A percentile compares a stretch with the other conserved stretches of the same genome.
Evolutionary conservation across 2,329 filamentous ascomycete genomes (phyloP).

Genomic region (Arthrobotrys entomopaga): DNA sequence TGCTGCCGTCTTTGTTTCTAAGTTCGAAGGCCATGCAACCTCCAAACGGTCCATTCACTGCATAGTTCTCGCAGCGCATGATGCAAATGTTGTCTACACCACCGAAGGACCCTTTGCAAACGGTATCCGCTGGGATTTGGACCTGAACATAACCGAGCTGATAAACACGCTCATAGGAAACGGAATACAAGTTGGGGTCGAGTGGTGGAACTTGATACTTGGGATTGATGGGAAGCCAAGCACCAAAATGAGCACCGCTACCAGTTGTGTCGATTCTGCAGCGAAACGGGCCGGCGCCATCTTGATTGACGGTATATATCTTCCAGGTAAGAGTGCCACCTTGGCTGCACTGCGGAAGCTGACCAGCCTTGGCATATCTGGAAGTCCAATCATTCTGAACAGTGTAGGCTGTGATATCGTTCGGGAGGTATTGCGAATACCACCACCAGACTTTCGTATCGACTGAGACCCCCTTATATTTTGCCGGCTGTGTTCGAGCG

Average conservation of each 20-base stretch:
- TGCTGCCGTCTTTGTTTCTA: not conserved
- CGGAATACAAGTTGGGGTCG: not conserved
- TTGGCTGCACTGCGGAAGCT: not conserved
- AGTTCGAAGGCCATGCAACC: conserved; percentile 23
- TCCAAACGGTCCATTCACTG: conserved; percentile 59
- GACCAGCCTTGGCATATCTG: not conserved
- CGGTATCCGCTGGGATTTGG: conserved; percentile 75
- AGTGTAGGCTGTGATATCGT: not conserved
- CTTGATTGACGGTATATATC: conserved; percentile 23
- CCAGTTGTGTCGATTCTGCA: conserved; percentile 18
- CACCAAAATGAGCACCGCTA: conserved; percentile 63
- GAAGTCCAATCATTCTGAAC: not conserved
- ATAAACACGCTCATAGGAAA: conserved; percentile 56
- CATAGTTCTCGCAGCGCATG: conserved; percentile 72
- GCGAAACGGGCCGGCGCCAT: conserved; percentile 22
- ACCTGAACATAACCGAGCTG: conserved; percentile 65
- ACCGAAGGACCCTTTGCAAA: conserved; percentile 70
- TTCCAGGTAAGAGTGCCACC: not conserved
- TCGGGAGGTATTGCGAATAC: conserved; percentile 5
- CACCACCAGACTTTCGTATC: conserved; percentile 3
- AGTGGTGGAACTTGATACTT: conserved; percentile 54
- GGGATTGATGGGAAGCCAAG: not conserved
- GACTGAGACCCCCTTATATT: conserved; percentile 6
- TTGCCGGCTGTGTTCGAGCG: not conserved
- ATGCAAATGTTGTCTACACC: conserved; percentile 73